Percentiles rank a stretch among this genome's conserved stretches.
phyloP scores from a whole-genome alignment of 2,329 filamentous ascomycete genomes.

The Lasiodiplodia sp. region DNA sequence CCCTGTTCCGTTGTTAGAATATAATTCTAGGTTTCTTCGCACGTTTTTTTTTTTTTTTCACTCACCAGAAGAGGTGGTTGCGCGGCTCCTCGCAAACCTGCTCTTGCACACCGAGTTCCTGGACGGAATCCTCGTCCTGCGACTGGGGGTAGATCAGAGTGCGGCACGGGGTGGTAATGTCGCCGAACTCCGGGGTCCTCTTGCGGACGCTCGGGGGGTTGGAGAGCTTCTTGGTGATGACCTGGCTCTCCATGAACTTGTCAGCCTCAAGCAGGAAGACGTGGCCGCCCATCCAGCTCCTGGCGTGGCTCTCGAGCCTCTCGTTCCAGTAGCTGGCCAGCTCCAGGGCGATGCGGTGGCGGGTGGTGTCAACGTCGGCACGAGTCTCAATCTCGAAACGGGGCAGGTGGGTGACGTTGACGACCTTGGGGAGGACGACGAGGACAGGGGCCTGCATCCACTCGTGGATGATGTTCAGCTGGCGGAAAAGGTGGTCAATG shows the following conservation, averaged over 20 bases:
- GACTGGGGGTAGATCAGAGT: constrained; percentile 30
- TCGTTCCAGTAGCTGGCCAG: constrained; percentile 48
- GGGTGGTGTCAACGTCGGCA: constrained; percentile 36
- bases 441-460: constrained; percentile 37
- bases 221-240: constrained; percentile 42
- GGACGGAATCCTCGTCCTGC: constrained; percentile 30
- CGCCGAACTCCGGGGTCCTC: constrained; percentile 43
- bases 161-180: constrained; percentile 45
- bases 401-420: constrained; percentile 47
- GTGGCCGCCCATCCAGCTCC: constrained; percentile 42
- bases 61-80: constrained; percentile 47
- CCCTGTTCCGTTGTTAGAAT: constrained; percentile 36
- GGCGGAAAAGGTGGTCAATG: constrained; percentile 43
- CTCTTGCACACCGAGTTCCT: constrained; percentile 28
- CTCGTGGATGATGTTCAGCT: constrained; percentile 44
- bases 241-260: constrained; percentile 43
- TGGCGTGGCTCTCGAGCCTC: constrained; percentile 39
- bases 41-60: neutral
- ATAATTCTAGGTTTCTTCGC: too few species aligned
- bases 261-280: constrained; percentile 46
- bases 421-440: constrained; percentile 42
- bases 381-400: constrained; percentile 38
- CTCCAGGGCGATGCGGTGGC: constrained; percentile 44
- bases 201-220: constrained; percentile 40
- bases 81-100: constrained; percentile 40